Percentiles rank a stretch among this genome's conserved stretches.
These are phyloP conservation scores for Xylariomycetidae sp. DNA, from an alignment of 2,329 filamentous ascomycete species.

Conservation along the genomic window DNA sequence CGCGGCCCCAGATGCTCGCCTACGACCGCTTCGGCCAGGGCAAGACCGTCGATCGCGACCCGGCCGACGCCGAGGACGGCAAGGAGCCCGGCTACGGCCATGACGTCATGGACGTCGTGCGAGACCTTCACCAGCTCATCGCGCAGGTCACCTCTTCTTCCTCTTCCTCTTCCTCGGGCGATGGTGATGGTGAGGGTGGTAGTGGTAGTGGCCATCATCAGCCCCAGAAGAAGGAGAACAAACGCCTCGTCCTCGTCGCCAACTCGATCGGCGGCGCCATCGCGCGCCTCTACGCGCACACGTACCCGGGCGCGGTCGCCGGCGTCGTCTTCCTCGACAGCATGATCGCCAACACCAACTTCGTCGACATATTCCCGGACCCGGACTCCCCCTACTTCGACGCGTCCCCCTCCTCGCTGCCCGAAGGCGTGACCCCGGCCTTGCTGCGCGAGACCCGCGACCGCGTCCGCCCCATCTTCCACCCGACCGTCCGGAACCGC, in stretches of 20 bases:
- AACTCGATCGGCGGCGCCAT: conserved; percentile 51
- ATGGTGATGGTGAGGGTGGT: no score
- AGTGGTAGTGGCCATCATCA: no score
- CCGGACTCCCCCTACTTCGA: conserved; percentile 45
- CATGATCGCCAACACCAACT: conserved; percentile 53
- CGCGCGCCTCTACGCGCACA: conserved; percentile 45
- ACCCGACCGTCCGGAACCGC: conserved; percentile 42
- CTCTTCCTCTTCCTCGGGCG: no score
- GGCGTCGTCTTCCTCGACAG: conserved; percentile 51
- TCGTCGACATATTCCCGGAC: conserved; percentile 51
- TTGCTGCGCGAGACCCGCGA: conserved; percentile 29
- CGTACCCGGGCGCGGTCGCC: conserved; percentile 38
- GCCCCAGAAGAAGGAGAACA: no score
- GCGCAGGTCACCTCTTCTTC: no score
- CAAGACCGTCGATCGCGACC: conserved; percentile 34
- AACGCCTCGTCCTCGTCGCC: conserved; percentile 41
- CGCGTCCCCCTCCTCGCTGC: conserved; percentile 27
- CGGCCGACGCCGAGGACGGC: conserved; percentile 41
- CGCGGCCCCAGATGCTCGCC: conserved; percentile 37
- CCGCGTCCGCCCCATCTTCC: conserved; percentile 37
- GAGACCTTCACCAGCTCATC: conserved; percentile 38
- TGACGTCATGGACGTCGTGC: conserved; percentile 37
- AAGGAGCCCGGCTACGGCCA: conserved; percentile 44
- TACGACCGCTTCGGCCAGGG: conserved; percentile 59
- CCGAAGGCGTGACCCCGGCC: conserved; percentile 30